Base-by-base conservation (phyloP, 2,329 filamentous ascomycete species). In the Alternaria arborescens region DNA sequence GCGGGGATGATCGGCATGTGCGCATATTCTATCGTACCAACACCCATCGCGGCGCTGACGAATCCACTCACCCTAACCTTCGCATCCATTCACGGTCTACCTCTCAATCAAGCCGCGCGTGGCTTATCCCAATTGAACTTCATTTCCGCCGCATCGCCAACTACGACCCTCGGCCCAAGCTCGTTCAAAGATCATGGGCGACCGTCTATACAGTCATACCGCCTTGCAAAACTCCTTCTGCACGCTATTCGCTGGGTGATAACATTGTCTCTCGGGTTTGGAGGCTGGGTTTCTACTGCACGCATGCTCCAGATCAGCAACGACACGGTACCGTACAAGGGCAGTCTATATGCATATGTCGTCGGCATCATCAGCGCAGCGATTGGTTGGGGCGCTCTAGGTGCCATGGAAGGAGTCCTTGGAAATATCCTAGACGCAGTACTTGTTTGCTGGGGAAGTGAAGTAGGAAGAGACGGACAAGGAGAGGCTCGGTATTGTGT, bases 211-310 rank as follows among this genome's bases (percentile, higher is more conserved):
- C 83, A 95, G 24, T 91, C 95, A 0, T 99, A 98, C 77, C 88
- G 92, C 5, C 88, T 98, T 8, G 91, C 95, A 1, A 98, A 97
- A 78, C 85, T 98, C 28, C 86, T 99, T 8, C 87, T 99, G 4
- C 92, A 97, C 69, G 93, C 94, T 3, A 95, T 93, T 1, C 88
- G 94, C 18, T 91, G 94, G 75, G 91, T 97, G 72, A 97, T 97
- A 88, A 92, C 93, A 0, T 88, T 94, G 47, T 91, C 89, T 0
- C 86, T 99, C 30, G 94, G 94, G 1, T 97, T 98, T 72, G 94
- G 92, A 4, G 94, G 93, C n/a, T 99, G 95, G 95, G 92, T 98
- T 8, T 91, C 92, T 47, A 97, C 94, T 36, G 94, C 95, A 11
- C 89, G 92, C 64, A 89, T 91, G 78, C 83, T 97, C 4, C 83